phyloP scores from a whole-genome alignment of 306 rosid genomes.

The Glycyrrhiza uralensis region DNA sequence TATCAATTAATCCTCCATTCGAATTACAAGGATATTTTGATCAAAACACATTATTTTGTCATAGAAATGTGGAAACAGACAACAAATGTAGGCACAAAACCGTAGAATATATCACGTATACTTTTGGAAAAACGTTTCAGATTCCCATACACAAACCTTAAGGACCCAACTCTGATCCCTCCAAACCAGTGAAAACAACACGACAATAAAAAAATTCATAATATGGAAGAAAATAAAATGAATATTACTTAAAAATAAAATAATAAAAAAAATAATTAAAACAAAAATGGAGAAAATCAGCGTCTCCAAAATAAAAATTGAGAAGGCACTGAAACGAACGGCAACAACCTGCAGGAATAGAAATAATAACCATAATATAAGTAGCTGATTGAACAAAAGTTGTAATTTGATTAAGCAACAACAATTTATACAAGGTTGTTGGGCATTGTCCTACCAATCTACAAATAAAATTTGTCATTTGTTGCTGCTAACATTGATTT shows the following conservation, averaged over 20 bases:
- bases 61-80: neutral
- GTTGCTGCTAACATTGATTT: neutral
- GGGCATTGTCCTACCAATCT: neutral
- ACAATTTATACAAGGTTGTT: neutral
- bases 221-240: neutral
- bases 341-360: constrained; percentile 42
- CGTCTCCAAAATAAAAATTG: constrained; percentile 47
- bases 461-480: neutral
- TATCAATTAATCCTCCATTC: too few species aligned
- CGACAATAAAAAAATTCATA: constrained; percentile 15
- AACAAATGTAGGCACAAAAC: neutral
- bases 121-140: neutral
- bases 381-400: neutral
- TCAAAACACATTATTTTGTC: too few species aligned
- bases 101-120: constrained; percentile 5
- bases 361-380: neutral
- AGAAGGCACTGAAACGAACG: constrained; percentile 34
- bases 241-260: constrained; percentile 18
- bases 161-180: constrained; percentile 15
- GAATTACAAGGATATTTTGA: too few species aligned
- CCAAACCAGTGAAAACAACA: constrained; percentile 25
- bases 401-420: neutral
- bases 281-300: neutral
- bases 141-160: constrained; percentile 9
- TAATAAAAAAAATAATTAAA: constrained; percentile 14